Conservation (phyloP, 352 stramenopile species). For the Phytophthora citrophthora region DNA sequence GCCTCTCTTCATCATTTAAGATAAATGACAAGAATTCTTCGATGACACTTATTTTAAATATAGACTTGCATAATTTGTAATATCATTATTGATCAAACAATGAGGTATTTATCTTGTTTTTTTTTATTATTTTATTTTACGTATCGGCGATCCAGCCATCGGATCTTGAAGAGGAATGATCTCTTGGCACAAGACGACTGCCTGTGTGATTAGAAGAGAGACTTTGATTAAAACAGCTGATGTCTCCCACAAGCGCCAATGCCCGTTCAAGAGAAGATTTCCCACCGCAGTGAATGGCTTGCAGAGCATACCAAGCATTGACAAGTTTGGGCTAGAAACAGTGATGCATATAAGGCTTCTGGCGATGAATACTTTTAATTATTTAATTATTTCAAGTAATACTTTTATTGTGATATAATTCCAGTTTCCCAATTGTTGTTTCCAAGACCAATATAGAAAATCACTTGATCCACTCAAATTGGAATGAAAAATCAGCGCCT, state of each 20-base stretch:
- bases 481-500: not conserved
- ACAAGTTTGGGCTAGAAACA: not conserved
- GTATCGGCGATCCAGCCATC: too few relatives aligned
- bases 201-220: not conserved
- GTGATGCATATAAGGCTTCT: not conserved
- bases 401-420: not conserved
- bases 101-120: too few relatives aligned
- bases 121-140: too few relatives aligned
- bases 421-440: not conserved
- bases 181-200: not conserved
- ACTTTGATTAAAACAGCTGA: not conserved
- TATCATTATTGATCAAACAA: too few relatives aligned
- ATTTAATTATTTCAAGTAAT: not conserved
- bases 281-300: not conserved
- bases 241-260: not conserved
- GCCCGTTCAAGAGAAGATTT: constrained; percentile 1
- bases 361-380: not conserved
- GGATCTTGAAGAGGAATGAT: not conserved
- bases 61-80: too few relatives aligned
- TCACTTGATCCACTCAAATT: not conserved
- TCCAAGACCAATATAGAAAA: not conserved
- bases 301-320: not conserved
- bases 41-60: too few relatives aligned
- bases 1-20: not conserved
- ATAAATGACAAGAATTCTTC: too few relatives aligned